Evolutionary conservation across 371 early-diverging fungal species (phyloP).

Genomic region (Phascolomyces articulosus): DNA sequence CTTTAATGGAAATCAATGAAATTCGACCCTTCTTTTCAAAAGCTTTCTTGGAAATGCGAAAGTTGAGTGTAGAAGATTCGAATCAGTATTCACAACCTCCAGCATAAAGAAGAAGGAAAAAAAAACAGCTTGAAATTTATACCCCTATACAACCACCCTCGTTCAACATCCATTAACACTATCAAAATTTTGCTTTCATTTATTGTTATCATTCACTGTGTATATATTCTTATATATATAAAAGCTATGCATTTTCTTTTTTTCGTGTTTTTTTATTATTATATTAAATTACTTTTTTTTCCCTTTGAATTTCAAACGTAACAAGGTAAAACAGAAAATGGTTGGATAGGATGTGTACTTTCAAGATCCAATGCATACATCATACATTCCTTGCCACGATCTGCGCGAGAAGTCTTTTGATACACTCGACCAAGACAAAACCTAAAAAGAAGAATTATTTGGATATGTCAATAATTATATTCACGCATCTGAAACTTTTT

Average conservation of each 20-base stretch:
- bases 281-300: background rate
- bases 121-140: too few species aligned
- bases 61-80: constrained; percentile 28
- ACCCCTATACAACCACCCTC: background rate
- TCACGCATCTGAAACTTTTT: too few species aligned
- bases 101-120: too few species aligned
- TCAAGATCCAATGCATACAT: constrained; percentile 77
- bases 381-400: constrained; percentile 66
- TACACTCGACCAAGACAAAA: constrained; percentile 59
- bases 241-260: background rate
- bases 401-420: constrained; percentile 53
- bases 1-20: constrained; percentile 88
- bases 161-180: too few species aligned
- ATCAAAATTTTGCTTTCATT: background rate
- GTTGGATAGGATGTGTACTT: constrained; percentile 63
- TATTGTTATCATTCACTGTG: too few species aligned
- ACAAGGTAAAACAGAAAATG: constrained; percentile 58
- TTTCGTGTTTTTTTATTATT: constrained; percentile 2
- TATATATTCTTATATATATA: too few species aligned
- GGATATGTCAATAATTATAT: too few species aligned
- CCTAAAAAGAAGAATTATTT: too few species aligned
- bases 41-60: constrained; percentile 74
- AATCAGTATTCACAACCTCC: background rate
- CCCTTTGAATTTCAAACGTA: constrained; percentile 11
- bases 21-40: constrained; percentile 83